Evolutionary conservation across 208 protist genomes (phyloP).

Genomic region (Wallacemonas sp.): DNA sequence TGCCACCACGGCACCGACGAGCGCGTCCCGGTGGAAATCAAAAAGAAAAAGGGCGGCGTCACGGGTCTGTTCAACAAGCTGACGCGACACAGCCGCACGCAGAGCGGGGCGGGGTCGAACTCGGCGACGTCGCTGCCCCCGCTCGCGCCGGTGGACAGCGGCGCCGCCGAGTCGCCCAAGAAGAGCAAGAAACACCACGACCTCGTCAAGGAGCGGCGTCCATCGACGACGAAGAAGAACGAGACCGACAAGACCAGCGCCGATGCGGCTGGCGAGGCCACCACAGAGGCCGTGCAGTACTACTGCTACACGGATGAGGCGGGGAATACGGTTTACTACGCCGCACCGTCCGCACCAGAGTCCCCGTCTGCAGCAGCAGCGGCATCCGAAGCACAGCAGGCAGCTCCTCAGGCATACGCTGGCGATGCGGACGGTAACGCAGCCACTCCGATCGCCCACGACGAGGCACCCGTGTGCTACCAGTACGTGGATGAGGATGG

Average conservation of each 20-base stretch:
- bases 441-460: neutral
- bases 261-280: constrained; percentile 13
- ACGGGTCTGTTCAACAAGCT: neutral
- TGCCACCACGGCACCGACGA: constrained; percentile 62
- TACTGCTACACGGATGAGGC: neutral
- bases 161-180: neutral
- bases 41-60: constrained; percentile 3
- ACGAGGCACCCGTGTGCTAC: constrained; percentile 24
- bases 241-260: too few species aligned
- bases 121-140: neutral
- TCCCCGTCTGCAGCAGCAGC: neutral
- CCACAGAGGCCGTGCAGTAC: constrained; percentile 6
- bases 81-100: constrained; percentile 10
- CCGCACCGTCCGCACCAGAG: neutral
- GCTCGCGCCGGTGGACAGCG: neutral
- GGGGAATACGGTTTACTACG: neutral
- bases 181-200: neutral
- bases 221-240: neutral
- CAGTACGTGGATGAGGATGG: constrained; percentile 44
- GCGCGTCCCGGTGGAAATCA: neutral
- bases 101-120: neutral
- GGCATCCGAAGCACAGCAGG: neutral
- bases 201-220: constrained; percentile 22
- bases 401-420: too few species aligned
- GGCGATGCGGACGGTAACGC: neutral